A percentile compares a stretch with the other conserved stretches of the same genome.
Evolutionary conservation across 2,329 filamentous ascomycete species (phyloP).

Genomic region (Diaporthe vexans): DNA sequence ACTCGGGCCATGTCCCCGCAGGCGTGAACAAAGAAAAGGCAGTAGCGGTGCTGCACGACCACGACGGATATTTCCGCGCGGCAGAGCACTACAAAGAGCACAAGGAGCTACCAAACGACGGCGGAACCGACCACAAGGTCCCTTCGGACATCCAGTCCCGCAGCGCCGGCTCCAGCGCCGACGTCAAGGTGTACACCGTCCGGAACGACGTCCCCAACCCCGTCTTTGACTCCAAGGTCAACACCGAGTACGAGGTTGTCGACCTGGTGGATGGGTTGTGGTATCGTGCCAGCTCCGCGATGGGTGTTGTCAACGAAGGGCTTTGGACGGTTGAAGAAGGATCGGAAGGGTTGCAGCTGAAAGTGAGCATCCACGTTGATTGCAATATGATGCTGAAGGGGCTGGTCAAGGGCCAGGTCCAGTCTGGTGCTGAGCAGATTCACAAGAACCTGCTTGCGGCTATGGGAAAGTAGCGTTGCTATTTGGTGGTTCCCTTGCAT

Average conservation of each 20-base stretch:
- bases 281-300: conserved; percentile 4
- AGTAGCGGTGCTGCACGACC: conserved; percentile 21
- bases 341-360: not conserved
- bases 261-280: conserved; percentile 18
- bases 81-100: conserved; percentile 28
- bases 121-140: conserved; percentile 4
- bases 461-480: not conserved
- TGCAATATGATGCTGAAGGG: conserved; percentile 19
- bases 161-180: not conserved
- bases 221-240: conserved; percentile 20
- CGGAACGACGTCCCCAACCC: conserved; percentile 33
- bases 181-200: conserved; percentile 4
- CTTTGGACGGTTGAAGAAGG: conserved; percentile 11
- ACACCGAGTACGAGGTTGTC: conserved; percentile 17
- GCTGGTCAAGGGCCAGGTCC: conserved; percentile 8
- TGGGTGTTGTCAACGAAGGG: conserved; percentile 22
- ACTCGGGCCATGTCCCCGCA: conserved; percentile 18
- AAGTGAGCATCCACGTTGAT: not conserved
- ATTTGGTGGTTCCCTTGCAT: not conserved
- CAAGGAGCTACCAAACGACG: not conserved
- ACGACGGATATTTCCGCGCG: conserved; percentile 25
- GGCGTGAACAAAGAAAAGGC: conserved; percentile 28
- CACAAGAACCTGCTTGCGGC: not conserved
- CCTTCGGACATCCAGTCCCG: conserved; percentile 8
- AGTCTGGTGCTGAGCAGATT: conserved; percentile 8